Base-by-base conservation (phyloP, 2,329 filamentous ascomycete species). In the Spiromastix sp. region DNA sequence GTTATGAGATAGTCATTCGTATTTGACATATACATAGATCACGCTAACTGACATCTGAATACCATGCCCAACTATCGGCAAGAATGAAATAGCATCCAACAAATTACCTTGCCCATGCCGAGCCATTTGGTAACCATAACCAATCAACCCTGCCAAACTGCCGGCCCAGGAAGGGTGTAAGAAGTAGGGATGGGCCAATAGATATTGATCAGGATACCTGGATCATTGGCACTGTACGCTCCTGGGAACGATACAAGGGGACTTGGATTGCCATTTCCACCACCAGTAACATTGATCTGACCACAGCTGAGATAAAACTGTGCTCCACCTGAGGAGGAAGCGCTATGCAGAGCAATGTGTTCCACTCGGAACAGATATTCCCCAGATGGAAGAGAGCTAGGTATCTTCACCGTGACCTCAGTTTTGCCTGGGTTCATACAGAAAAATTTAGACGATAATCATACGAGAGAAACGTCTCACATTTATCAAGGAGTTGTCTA, bases 321-420 rank as follows among this genome's bases (percentile, higher is more conserved):
- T 4, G 66, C 66, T 2, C 66, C 65, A 2, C 58, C 60, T 4
- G 47, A 44, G 5, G 49, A 47, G 25, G 52, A 45, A 4, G 66
- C 65, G 36, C 46, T 50, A 50, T 70, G 66, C 7, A 70, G 56
- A 3, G 54, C 66, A 38, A 69, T 66, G 41, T 69, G 64, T 50
- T 70, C 66, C 12, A 64, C 61, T 6, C 66, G 60, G 3, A 70
- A 46, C 15, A 70, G 57, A 44, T 70, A 70, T 36, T 68, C 61
- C 32, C 66, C 66, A 12, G 64, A 46, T 1, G 58, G 52, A n/a
- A 68, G 59, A 37, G 61, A 66, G 21, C 46, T 42, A 5, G 66
- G 66, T 33, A 70, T 59, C 18, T 48, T 57, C 15, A 66, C 56
- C 32, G 52, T 51, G 37, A 67, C 52, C 17, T 54, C 50, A 5